Conservation (phyloP, 2,329 filamentous ascomycete genomes). For the Juglanconis sp. region DNA sequence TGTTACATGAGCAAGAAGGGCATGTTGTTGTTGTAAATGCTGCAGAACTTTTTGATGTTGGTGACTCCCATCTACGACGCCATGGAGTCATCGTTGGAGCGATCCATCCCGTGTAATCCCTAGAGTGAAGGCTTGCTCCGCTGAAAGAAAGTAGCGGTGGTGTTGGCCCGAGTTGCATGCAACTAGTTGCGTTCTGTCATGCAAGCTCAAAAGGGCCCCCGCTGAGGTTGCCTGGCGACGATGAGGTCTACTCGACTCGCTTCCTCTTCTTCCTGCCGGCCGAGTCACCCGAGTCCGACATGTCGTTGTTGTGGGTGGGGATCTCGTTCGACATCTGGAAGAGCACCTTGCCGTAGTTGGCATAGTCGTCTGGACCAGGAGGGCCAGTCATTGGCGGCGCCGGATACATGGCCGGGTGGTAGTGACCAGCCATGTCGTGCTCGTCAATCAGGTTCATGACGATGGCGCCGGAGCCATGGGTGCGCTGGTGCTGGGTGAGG, state of each 20-base stretch:
- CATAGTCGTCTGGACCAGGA: constrained; percentile 58
- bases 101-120: constrained; percentile 21
- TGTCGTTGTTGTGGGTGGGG: constrained; percentile 60
- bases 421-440: constrained; percentile 46
- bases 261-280: constrained; percentile 74
- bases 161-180: constrained; percentile 23
- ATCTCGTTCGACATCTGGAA: constrained; percentile 77
- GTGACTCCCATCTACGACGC: constrained; percentile 10
- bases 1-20: constrained; percentile 15
- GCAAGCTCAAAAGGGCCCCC: constrained; percentile 18
- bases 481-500: constrained; percentile 90
- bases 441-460: constrained; percentile 85
- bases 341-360: constrained; percentile 70
- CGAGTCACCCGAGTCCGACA: constrained; percentile 50
- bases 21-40: constrained; percentile 15
- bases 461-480: constrained; percentile 85
- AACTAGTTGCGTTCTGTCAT: constrained; percentile 29
- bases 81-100: constrained; percentile 13
- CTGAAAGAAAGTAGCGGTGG: constrained; percentile 24
- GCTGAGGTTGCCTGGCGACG: background rate
- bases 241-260: constrained; percentile 57
- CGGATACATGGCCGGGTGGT: constrained; percentile 36
- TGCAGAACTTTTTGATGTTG: constrained; percentile 12
- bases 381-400: constrained; percentile 39
- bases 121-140: constrained; percentile 22